phyloP scores from a whole-genome alignment of 495 filamentous ascomycete genomes.

The Aspergillus steynii region DNA sequence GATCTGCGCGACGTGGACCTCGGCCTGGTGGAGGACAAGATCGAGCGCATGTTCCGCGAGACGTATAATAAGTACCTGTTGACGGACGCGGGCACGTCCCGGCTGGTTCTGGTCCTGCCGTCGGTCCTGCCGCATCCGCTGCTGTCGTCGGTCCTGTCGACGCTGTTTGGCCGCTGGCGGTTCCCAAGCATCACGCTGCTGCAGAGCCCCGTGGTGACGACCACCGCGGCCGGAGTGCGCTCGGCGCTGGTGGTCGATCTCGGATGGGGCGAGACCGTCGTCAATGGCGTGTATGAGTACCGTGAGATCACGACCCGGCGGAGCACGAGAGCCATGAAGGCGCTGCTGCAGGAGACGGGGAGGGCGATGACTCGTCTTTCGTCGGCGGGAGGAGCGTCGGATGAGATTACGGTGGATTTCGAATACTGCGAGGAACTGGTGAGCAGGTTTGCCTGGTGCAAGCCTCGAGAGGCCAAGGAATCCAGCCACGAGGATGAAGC shows the following conservation, averaged over 20 bases:
- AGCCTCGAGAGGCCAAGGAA: constrained; percentile 25
- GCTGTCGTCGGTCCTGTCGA: constrained; percentile 70
- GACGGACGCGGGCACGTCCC: constrained; percentile 69
- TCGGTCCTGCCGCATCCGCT: constrained; percentile 76
- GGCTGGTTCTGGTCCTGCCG: constrained; percentile 72
- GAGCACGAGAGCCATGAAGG: constrained; percentile 71
- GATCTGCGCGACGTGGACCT: constrained; percentile 73
- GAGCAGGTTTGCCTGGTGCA: constrained; percentile 76
- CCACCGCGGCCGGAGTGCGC: constrained; percentile 78
- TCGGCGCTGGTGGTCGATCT: constrained; percentile 82
- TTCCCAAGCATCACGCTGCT: constrained; percentile 80
- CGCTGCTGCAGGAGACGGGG: constrained; percentile 67
- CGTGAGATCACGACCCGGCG: constrained; percentile 68
- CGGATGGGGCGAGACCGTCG: constrained; percentile 84
- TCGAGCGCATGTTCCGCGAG: constrained; percentile 80
- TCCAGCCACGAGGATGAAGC: neutral
- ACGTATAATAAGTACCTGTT: constrained; percentile 85
- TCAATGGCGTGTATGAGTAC: constrained; percentile 85
- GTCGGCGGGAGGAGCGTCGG: constrained; percentile 17
- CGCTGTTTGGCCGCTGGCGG: constrained; percentile 77
- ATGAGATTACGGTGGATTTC: constrained; percentile 55
- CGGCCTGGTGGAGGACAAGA: constrained; percentile 80
- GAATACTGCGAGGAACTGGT: constrained; percentile 78
- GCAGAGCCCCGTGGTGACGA: constrained; percentile 67
- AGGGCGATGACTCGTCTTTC: constrained; percentile 55